These are phyloP conservation scores for Beauveria rudraprayagi DNA, from an alignment of 2,329 filamentous ascomycete genomes.

Conservation along the genomic window DNA sequence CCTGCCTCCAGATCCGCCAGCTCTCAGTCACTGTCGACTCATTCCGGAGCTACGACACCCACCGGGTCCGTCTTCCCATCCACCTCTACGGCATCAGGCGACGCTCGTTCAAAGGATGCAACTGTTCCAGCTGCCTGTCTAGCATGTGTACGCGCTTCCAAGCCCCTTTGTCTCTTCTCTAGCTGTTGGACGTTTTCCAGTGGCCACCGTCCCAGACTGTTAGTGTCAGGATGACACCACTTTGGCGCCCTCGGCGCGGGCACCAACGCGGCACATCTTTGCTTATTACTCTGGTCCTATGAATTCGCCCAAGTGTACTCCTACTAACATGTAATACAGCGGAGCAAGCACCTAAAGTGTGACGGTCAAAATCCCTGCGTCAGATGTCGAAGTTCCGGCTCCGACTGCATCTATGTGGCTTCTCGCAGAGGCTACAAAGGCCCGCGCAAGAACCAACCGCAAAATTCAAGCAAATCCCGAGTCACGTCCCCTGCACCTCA, in stretches of 20 bases:
- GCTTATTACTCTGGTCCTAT: background rate
- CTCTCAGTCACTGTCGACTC: background rate
- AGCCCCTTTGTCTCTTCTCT: background rate
- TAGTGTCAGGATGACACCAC: constrained; percentile 5
- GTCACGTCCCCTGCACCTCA: constrained; percentile 31
- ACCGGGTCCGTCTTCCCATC: constrained; percentile 15
- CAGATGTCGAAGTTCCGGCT: constrained; percentile 51
- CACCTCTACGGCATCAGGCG: constrained; percentile 16
- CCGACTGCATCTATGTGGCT: constrained; percentile 63
- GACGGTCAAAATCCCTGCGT: constrained; percentile 63
- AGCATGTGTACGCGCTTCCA: constrained; percentile 40
- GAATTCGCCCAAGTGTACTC: background rate
- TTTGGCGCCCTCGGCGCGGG: background rate
- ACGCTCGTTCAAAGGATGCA: constrained; percentile 20
- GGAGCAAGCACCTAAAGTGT: constrained; percentile 66
- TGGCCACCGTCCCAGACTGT: constrained; percentile 9
- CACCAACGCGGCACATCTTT: background rate
- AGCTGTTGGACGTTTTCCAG: background rate
- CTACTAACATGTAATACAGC: constrained; percentile 26
- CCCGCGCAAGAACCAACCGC: constrained; percentile 28
- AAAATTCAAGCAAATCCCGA: constrained; percentile 43
- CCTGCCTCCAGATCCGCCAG: background rate
- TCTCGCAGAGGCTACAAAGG: constrained; percentile 71
- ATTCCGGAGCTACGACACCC: background rate
- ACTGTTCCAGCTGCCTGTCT: constrained; percentile 45